Evolutionary conservation across 2,329 filamentous ascomycete genomes (phyloP).

Genomic region (Cordyceps tenuipes): DNA sequence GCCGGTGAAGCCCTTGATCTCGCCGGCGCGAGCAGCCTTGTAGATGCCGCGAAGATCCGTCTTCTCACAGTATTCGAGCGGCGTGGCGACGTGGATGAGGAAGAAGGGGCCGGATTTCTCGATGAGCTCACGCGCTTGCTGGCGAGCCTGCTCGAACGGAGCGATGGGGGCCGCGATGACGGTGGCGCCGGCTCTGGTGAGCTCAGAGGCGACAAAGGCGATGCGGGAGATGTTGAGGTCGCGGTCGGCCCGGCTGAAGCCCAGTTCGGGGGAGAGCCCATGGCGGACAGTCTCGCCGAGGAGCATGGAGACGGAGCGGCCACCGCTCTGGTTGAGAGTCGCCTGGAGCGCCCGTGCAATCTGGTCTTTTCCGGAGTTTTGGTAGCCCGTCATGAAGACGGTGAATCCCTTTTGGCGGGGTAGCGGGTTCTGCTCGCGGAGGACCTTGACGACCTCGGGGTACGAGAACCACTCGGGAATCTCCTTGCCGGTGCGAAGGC

Average conservation of each 20-base stretch:
- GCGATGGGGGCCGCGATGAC: slow-evolving; percentile 97
- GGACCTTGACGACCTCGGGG: slow-evolving; percentile 93
- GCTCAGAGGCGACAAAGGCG: slow-evolving; percentile 88
- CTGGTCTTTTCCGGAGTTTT: slow-evolving; percentile 95
- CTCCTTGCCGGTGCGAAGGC: slow-evolving; percentile 82
- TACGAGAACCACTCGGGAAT: slow-evolving; percentile 99
- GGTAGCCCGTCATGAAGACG: slow-evolving; percentile 93
- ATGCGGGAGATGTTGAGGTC: slow-evolving; percentile 94
- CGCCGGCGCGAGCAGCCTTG: slow-evolving; percentile 69
- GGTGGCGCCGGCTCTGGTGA: slow-evolving; percentile 85
- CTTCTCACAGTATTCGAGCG: slow-evolving; percentile 87
- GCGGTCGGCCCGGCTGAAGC: slow-evolving; percentile 88
- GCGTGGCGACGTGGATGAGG: slow-evolving; percentile 89
- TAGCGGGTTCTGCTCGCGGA: slow-evolving; percentile 91
- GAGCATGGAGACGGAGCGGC: slow-evolving; percentile 86
- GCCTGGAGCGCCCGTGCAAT: slow-evolving; percentile 93
- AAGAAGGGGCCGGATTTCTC: slow-evolving; percentile 88
- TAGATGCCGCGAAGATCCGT: slow-evolving; percentile 93
- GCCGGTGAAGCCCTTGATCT: slow-evolving; percentile 97
- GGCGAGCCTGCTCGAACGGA: slow-evolving; percentile 72
- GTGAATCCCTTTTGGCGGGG: slow-evolving; percentile 93
- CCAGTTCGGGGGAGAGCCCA: slow-evolving; percentile 89
- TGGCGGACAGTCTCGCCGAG: slow-evolving; percentile 91
- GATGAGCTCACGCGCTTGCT: slow-evolving; percentile 73
- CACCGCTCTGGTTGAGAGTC: slow-evolving; percentile 95